Evolutionary conservation across 2,329 filamentous ascomycete genomes (phyloP), one percentile per base, ranked within the genome.

Genomic region (Apiospora marii): DNA sequence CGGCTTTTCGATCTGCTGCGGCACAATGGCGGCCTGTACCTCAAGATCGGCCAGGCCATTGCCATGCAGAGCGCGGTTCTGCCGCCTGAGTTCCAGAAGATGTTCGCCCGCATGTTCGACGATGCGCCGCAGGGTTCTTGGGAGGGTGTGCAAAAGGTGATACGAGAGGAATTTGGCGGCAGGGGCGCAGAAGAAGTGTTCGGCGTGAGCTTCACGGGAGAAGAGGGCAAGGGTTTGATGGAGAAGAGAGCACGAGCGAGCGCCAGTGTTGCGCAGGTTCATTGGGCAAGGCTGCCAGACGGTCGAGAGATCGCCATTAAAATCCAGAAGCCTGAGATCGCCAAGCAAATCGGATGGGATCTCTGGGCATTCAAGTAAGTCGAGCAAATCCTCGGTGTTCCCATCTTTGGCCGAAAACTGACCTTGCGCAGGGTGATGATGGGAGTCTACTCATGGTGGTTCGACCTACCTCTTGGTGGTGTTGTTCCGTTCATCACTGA

Each of bases 31-130:
- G 96, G 96, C 0, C 84, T 99, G 24, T 99, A 98, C 80, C 87
- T 98, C 80, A 99, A 99, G 87, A 98, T 99, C 73, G 96, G 96
- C 0, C 96, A 99, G 86, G 96, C 96, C 5, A 96, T 99, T 76
- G 96, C 96, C 19, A 98, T 98, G 96, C 96, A 99, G 86, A 96
- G 93, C 76, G 96, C 96, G 0, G 92, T 98, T 37, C 85, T 99
- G 74, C 96, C 96, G 37, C 94, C 95, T 0, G 95, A 98, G 82
- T 98, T 98, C 78, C 95, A 98, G 85, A 92, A 92, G 79, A 98
- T 98, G 95, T 99, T 99, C 80, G 88, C 92, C 30, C 90, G 93
- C 79, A 98, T 99, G 94, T 99, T 98, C 81, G 96, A 98, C 81
- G 96, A 98, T 85, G 96, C 96, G 74, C 95, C 96, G 49, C 95